Evolutionary conservation across 2,329 filamentous ascomycete genomes (phyloP).

Genomic region (Talaromyces sp.): DNA sequence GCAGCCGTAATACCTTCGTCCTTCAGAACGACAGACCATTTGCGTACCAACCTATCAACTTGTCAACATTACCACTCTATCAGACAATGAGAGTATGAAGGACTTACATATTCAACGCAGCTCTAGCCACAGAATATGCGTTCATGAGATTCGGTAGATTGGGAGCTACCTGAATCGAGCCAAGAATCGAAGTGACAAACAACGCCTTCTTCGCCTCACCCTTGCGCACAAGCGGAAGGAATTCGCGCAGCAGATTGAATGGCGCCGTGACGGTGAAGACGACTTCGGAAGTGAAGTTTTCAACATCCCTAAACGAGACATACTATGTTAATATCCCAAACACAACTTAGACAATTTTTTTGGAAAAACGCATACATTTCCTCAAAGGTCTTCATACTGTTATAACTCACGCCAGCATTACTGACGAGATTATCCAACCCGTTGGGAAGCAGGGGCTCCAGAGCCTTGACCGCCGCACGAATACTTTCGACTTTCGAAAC

Average conservation of each 20-base stretch:
- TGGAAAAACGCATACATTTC: background rate
- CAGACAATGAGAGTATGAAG: too few relatives aligned
- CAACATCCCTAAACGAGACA: background rate
- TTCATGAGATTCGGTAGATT: constrained; percentile 2
- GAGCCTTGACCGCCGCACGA: background rate
- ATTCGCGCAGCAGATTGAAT: constrained; percentile 26
- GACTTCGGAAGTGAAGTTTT: constrained; percentile 1
- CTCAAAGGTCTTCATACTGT: background rate
- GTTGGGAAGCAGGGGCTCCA: background rate
- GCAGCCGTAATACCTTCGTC: constrained; percentile 9
- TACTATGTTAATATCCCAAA: background rate
- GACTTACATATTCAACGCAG: constrained; percentile 9
- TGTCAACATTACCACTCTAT: background rate
- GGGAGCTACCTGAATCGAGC: constrained; percentile 35
- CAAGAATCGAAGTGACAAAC: constrained; percentile 41
- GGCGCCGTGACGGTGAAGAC: constrained; percentile 34
- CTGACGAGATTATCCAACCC: constrained; percentile 6
- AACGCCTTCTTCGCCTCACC: constrained; percentile 41
- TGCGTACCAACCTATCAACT: constrained; percentile 3
- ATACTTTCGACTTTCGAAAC: constrained; percentile 6
- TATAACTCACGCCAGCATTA: background rate
- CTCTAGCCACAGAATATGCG: constrained; percentile 8
- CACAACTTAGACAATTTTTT: too few relatives aligned
- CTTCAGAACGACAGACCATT: constrained; percentile 8
- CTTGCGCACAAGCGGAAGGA: constrained; percentile 34